Base-by-base conservation (phyloP, 805 yeast genomes). In the Monosporozyma yasuniensis region DNA sequence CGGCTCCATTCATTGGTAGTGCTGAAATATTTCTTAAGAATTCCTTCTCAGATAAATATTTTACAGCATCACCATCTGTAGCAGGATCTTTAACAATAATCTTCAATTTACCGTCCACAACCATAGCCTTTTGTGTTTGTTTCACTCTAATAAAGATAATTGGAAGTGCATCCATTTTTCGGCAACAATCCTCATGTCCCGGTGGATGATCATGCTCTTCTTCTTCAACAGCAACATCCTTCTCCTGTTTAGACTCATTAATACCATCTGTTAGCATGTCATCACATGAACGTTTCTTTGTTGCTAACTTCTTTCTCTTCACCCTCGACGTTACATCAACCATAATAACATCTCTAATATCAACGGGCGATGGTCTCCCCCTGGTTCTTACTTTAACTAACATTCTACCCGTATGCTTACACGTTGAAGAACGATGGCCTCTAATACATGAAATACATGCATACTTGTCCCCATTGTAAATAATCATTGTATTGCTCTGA, bases 361-460 rank as follows among this genome's bases (percentile, higher is more conserved):
- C 80, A 41, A 58, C 22, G 9, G 80, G 74, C 25, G 78, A 72
- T 0, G 96, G 97, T 44, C 98, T 70, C 0, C 98, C 99, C 52
- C 96, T 77, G n/a, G 87, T 79, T 25, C 96, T 75, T 11, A 91
- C 96, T 59, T 88, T 87, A 11, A 90, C 81, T 39, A 91, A 71
- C 22, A 93, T 87, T 44, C 96, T 74, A 47, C 77, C 73, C 28
- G 84, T 79, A 66, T 91, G 99, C 48, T 78, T 79, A 66, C 99
- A 91, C 49, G 83, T 80, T 0, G 91, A 81, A 1, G 96, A 86
- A 39, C 99, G 70, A 61, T 91, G 99, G 16, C 98, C 98, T 42
- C 96, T 72, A 22, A 93, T 87, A 62, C 99, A 91, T 60, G 83
- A 83, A 49, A 79, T 78, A 66, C 96, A 88, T 3, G 95, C 86